Percentiles rank a stretch among this genome's conserved stretches.
These are phyloP conservation scores for Fusarium tupiense DNA, from an alignment of 2,329 filamentous ascomycete genomes.

Conservation along the genomic window DNA sequence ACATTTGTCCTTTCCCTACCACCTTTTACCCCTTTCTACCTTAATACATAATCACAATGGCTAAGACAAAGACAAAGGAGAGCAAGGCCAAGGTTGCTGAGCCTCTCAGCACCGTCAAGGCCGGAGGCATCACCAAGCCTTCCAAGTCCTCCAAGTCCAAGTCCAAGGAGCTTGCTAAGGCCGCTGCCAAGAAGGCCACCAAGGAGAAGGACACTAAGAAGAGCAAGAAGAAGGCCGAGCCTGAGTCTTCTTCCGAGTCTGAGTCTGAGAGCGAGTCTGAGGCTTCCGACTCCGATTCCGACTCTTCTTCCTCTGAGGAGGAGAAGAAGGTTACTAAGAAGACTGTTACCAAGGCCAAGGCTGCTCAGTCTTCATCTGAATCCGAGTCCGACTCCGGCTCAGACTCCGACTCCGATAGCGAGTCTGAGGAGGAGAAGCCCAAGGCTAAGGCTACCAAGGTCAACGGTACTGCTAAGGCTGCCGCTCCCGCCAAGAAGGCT, in stretches of 20 bases:
- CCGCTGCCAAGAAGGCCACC: conserved; percentile 61
- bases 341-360: conserved; percentile 45
- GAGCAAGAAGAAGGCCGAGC: conserved; percentile 56
- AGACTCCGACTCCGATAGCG: conserved; percentile 48
- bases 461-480: conserved; percentile 40
- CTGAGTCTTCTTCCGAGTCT: conserved; percentile 54
- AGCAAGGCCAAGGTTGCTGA: conserved; percentile 64
- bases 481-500: conserved; percentile 35
- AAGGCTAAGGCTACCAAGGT: conserved; percentile 46
- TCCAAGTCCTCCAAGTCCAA: conserved; percentile 71
- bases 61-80: conserved; percentile 70
- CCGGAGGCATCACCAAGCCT: conserved; percentile 73
- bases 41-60: conserved; percentile 61
- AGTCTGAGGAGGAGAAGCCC: conserved; percentile 49
- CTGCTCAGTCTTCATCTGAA: conserved; percentile 46
- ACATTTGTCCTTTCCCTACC: conserved; percentile 1
- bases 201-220: conserved; percentile 61
- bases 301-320: conserved; percentile 47
- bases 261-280: conserved; percentile 54
- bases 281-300: conserved; percentile 50
- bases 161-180: conserved; percentile 74
- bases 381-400: conserved; percentile 47
- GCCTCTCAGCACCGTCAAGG: conserved; percentile 67
- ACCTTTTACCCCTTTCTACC: conserved; percentile 6
- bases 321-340: conserved; percentile 53